Percentiles rank a stretch among this genome's conserved stretches.
phyloP scores from a whole-genome alignment of 805 yeast species.

The Metschnikowia lachancei region DNA sequence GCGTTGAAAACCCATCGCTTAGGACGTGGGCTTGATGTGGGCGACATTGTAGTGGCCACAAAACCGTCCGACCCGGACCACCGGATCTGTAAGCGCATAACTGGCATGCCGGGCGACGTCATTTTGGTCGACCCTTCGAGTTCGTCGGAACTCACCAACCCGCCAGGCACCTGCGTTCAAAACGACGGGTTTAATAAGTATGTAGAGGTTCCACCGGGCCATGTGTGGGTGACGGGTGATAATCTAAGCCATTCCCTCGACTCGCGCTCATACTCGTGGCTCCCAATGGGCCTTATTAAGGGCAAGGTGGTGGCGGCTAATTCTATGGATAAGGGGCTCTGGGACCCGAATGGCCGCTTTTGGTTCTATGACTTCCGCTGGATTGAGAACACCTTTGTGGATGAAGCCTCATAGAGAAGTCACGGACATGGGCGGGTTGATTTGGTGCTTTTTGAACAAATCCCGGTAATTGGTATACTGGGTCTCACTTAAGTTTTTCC shows the following conservation, averaged over 20 bases:
- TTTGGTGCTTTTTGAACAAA: no score
- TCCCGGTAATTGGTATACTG: no score
- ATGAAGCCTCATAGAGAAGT: conserved; percentile 22
- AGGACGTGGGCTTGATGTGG: conserved; percentile 68
- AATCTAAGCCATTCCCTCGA: conserved; percentile 84
- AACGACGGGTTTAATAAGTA: conserved; percentile 51
- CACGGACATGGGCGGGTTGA: not conserved
- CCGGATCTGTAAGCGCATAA: conserved; percentile 86
- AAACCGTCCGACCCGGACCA: conserved; percentile 88
- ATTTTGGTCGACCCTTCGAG: conserved; percentile 78
- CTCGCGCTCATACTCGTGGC: conserved; percentile 82
- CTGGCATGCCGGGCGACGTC: conserved; percentile 95
- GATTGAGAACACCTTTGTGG: conserved; percentile 50
- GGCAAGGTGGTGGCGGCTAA: conserved; percentile 81
- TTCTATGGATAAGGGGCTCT: conserved; percentile 46
- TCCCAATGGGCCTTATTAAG: conserved; percentile 83
- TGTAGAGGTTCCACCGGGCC: conserved; percentile 86
- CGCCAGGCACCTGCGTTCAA: conserved; percentile 23
- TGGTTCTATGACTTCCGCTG: conserved; percentile 53
- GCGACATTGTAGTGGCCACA: conserved; percentile 83
- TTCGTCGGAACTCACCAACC: conserved; percentile 42
- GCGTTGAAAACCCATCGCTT: conserved; percentile 60
- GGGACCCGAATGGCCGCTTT: conserved; percentile 31
- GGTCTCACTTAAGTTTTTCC: no score
- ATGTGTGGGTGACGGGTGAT: conserved; percentile 97